Evolutionary conservation across 768 basidiomycete genomes (phyloP).

Genomic region (Cubamyces lactineus): DNA sequence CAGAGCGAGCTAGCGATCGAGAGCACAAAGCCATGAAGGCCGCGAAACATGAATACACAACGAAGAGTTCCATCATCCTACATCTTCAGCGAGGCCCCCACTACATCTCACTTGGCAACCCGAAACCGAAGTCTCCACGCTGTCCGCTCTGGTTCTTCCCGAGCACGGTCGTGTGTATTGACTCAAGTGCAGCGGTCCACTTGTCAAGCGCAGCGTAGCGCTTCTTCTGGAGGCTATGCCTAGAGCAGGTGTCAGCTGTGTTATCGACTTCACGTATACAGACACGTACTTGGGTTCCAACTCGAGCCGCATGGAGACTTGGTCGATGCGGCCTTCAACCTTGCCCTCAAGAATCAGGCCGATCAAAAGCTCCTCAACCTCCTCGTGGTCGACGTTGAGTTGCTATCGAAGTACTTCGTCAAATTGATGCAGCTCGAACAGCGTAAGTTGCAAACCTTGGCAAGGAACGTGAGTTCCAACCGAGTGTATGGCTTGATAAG

Average conservation of each 20-base stretch:
- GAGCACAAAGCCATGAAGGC: slow-evolving; percentile 12
- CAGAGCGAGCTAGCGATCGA: slow-evolving; percentile 10
- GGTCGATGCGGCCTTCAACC: slow-evolving; percentile 95
- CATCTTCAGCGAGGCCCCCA: not conserved
- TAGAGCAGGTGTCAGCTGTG: slow-evolving; percentile 32
- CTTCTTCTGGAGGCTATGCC: slow-evolving; percentile 86
- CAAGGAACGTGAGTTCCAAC: slow-evolving; percentile 90
- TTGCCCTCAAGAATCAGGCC: slow-evolving; percentile 96
- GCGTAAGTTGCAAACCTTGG: slow-evolving; percentile 58
- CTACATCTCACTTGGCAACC: slow-evolving; percentile 18
- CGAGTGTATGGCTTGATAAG: slow-evolving; percentile 97
- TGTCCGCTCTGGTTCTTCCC: slow-evolving; percentile 60
- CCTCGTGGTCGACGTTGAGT: slow-evolving; percentile 89
- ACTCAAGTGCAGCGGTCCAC: slow-evolving; percentile 83
- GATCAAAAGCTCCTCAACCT: slow-evolving; percentile 93
- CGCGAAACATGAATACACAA: slow-evolving; percentile 14
- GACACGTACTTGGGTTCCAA: slow-evolving; percentile 78
- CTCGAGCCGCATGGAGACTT: slow-evolving; percentile 91
- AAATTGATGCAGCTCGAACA: not conserved
- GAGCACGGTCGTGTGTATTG: slow-evolving; percentile 76
- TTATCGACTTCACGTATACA: not conserved
- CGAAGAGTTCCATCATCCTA: slow-evolving; percentile 12
- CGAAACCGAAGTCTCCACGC: slow-evolving; percentile 23
- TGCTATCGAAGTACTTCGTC: slow-evolving; percentile 55
- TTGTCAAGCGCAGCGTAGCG: slow-evolving; percentile 79